Evolutionary conservation across 164 flowering plant genomes (phyloP).

Genomic region (Aristolochia contorta): DNA sequence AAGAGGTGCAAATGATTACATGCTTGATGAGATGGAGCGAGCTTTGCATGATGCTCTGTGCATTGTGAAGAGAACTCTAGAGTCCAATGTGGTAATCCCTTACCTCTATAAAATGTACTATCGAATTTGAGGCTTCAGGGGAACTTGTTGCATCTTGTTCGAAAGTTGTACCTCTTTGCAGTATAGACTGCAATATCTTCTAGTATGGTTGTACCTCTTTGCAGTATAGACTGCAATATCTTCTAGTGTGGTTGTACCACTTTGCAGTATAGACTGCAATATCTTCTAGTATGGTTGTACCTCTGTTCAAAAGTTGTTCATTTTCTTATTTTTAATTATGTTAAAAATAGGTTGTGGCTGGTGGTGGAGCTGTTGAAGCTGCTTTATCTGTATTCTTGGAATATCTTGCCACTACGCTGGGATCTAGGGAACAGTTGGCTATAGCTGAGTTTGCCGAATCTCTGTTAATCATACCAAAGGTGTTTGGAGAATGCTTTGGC

Average conservation of each 20-base stretch:
- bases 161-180: no score
- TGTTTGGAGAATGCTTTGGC: constrained; percentile 6
- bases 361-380: constrained; percentile 98
- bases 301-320: no score
- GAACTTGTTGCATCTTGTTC: no score
- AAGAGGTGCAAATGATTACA: constrained; percentile 96
- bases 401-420: constrained; percentile 85
- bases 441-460: constrained; percentile 98
- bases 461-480: constrained; percentile 88
- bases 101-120: no score
- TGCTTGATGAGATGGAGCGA: constrained; percentile 99
- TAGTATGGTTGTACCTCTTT: no score
- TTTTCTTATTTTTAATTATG: background rate
- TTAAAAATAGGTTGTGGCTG: constrained; percentile 73
- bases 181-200: no score
- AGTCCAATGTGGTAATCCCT: constrained; percentile 66
- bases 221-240: no score
- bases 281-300: no score
- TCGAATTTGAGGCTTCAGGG: no score
- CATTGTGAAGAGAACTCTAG: constrained; percentile 95
- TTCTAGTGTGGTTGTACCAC: no score
- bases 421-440: constrained; percentile 98
- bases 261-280: no score
- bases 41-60: constrained; percentile 93
- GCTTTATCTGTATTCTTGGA: constrained; percentile 93